A percentile compares a stretch with the other conserved stretches of the same genome.
Conservation (phyloP, 1,284 basidiomycete species). For the Tausonia pullulans region DNA sequence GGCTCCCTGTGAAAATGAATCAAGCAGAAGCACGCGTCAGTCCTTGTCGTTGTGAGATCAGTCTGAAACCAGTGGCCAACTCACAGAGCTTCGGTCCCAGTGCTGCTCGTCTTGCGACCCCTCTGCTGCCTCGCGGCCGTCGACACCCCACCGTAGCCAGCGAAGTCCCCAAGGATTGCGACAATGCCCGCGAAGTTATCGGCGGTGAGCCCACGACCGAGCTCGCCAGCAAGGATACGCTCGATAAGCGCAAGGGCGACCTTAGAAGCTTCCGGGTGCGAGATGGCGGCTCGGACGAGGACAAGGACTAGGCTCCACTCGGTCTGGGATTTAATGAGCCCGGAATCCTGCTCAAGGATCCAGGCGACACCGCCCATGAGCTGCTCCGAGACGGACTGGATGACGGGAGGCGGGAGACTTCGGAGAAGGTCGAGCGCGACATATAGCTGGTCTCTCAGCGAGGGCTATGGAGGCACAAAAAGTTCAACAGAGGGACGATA, state of each 20-base stretch:
- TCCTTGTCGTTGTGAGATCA: neutral
- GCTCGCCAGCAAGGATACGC: constrained; percentile 48
- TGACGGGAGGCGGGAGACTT: constrained; percentile 59
- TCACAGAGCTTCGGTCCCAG: neutral
- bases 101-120: neutral
- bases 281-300: constrained; percentile 72
- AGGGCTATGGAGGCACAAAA: constrained; percentile 38
- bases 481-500: neutral
- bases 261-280: constrained; percentile 78
- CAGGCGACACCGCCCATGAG: constrained; percentile 70
- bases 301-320: constrained; percentile 93
- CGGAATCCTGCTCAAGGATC: constrained; percentile 61
- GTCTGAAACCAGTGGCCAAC: neutral
- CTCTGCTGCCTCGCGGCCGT: neutral
- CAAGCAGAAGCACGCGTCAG: neutral
- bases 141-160: constrained; percentile 34
- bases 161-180: constrained; percentile 76
- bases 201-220: constrained; percentile 48
- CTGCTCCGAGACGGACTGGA: constrained; percentile 82
- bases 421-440: constrained; percentile 82
- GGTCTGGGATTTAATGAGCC: constrained; percentile 71
- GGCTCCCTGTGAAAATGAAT: constrained; percentile 46
- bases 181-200: constrained; percentile 79
- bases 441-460: constrained; percentile 81
- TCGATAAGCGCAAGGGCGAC: constrained; percentile 67